Evolutionary conservation across 352 stramenopile species (phyloP).

Genomic region (Phytophthora nicotianae): DNA sequence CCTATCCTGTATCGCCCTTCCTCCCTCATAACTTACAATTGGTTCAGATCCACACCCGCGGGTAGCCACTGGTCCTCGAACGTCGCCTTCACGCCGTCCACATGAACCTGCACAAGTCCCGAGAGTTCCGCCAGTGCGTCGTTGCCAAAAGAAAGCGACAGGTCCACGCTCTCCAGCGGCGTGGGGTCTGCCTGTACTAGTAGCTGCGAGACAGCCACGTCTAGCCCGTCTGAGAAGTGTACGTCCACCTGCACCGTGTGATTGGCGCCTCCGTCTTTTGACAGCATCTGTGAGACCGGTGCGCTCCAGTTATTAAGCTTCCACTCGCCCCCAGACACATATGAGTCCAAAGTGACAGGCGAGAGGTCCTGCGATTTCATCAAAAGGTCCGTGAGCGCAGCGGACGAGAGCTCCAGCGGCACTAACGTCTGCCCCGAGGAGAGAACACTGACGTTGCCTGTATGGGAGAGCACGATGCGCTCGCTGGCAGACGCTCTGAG

Average conservation of each 20-base stretch:
- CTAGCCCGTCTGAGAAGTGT: conserved; percentile 26
- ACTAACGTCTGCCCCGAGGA: conserved; percentile 20
- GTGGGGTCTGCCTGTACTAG: conserved; percentile 20
- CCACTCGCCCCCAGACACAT: conserved; percentile 32
- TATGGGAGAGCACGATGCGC: conserved; percentile 40
- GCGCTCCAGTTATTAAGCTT: conserved; percentile 38
- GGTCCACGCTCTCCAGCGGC: conserved; percentile 16
- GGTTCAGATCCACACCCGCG: conserved; percentile 26
- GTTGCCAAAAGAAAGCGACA: conserved; percentile 25
- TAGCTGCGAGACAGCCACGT: conserved; percentile 26
- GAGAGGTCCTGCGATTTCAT: conserved; percentile 13
- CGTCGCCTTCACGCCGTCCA: conserved; percentile 48
- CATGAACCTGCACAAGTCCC: conserved; percentile 38
- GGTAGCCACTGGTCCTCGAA: conserved; percentile 51
- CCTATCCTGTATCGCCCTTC: neutral
- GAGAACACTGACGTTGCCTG: conserved; percentile 10
- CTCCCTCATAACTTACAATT: conserved; percentile 36
- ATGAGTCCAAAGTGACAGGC: conserved; percentile 26
- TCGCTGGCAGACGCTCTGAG: conserved; percentile 9
- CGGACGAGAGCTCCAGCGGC: conserved; percentile 27
- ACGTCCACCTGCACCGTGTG: conserved; percentile 32
- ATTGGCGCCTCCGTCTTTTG: conserved; percentile 3
- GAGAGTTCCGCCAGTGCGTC: conserved; percentile 31
- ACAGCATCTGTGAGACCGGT: conserved; percentile 24
- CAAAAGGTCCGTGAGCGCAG: conserved; percentile 18